Base-by-base conservation (phyloP, 225 moss, liverwort and hornwort species). In the Physcomitrium patens region DNA sequence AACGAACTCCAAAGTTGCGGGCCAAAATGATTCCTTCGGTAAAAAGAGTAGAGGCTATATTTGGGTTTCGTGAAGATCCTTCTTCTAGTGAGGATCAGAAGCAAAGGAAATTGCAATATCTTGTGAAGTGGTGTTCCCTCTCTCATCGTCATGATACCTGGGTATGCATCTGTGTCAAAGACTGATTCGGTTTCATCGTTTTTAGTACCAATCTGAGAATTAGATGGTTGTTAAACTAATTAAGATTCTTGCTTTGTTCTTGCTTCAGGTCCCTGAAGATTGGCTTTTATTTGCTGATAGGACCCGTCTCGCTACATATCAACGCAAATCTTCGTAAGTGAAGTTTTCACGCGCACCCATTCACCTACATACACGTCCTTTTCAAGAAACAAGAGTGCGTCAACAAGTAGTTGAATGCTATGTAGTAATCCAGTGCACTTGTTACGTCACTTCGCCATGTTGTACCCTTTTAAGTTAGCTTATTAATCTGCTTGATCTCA, bases 141-240 rank as follows among this genome's bases (percentile, higher is more conserved):
- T 95, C 95, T 24, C 95, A 95, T 70, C 87, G 88, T 41, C 95
- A 89, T 80, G 93, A 90, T 78, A 86, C 91, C 24, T 95, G 95
- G 95, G 95, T 95, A 88, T 71, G 81, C 48, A 37, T 49, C 24
- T 71, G 47, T 19, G 50, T 63, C 64, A 63, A 68, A 26, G 42
- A 24, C 44, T 53, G 53, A 55, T 58, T 16, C 61, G 50, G 26
- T 68, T 75, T 74, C 41, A 60, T 54, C 53, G 2, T 15, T 50
- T 50, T 12, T 49, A 64, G 65, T 71, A 54, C 23, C 20, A 41
- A 54, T 67, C 47, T 57, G 14, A 70, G 65, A 60, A 54, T 14
- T 69, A 60, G 46, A 1, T 74, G 47, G 68, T 64, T 19, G 18
- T 55, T 59, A 43, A 37, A 55, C 53, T 70, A 59, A 77, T 65